These are phyloP conservation scores for Nakazawaea ernobii DNA, from an alignment of 805 yeast species.

Conservation along the genomic window DNA sequence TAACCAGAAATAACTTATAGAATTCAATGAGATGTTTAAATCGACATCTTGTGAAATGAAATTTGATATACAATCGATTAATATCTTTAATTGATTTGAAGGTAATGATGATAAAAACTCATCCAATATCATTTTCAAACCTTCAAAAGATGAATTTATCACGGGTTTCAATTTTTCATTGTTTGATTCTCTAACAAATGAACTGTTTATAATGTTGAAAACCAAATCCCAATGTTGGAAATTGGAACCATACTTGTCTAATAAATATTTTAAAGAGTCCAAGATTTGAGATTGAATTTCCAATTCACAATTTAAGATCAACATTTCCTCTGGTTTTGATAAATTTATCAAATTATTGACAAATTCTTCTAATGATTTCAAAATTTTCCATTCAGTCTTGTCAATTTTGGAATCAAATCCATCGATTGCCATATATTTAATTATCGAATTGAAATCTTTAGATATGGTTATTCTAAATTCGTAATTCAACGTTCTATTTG, in stretches of 20 bases:
- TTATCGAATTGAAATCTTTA: constrained; percentile 45
- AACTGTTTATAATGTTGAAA: constrained; percentile 53
- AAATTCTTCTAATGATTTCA: constrained; percentile 42
- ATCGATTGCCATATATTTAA: constrained; percentile 32
- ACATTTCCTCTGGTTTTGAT: constrained; percentile 32
- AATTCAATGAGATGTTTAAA: constrained; percentile 82
- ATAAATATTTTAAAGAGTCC: constrained; percentile 60
- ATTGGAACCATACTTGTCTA: constrained; percentile 70
- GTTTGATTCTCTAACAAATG: constrained; percentile 34
- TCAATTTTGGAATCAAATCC: constrained; percentile 27
- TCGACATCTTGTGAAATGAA: constrained; percentile 71
- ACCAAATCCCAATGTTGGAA: constrained; percentile 67
- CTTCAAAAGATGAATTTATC: constrained; percentile 68
- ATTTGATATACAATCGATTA: constrained; percentile 66
- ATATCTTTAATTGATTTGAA: constrained; percentile 47
- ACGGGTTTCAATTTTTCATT: constrained; percentile 45
- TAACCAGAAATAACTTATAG: constrained; percentile 89
- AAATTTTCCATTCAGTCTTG: constrained; percentile 39
- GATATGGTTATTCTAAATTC: constrained; percentile 44
- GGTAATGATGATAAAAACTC: constrained; percentile 79
- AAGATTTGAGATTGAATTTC: constrained; percentile 61
- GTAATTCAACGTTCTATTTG: constrained; percentile 35
- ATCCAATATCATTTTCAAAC: constrained; percentile 76
- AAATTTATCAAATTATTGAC: constrained; percentile 35
- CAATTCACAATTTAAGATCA: constrained; percentile 52